Evolutionary conservation across 1,284 basidiomycete genomes (phyloP), one percentile per base, ranked within the genome.

Genomic region (Pseudozyma hubeiensis): DNA sequence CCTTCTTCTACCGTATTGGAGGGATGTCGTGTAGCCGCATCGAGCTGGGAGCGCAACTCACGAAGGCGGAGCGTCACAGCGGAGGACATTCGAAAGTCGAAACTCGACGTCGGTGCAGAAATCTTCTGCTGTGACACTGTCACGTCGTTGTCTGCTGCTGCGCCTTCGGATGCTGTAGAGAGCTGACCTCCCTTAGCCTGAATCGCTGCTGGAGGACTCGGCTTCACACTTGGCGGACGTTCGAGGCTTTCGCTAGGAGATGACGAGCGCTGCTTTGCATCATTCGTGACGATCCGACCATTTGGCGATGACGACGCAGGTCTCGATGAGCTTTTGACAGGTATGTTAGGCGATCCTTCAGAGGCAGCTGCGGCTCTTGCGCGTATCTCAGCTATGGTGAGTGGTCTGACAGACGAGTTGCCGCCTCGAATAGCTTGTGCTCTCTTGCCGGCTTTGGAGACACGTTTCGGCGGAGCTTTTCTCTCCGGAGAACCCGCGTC

Each of bases 1-100:
- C 35, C 45, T 13, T 19, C 31, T 7, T 30, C 30, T 5, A 30
- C 33, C 29, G 39, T 45, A 40, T 57, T 48, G 1, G 58, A 48
- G 14, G 67, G 44, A 10, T 64, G 55, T 46, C 54, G 54, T 0
- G 64, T 49, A 5, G 70, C 70, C 14, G 46, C 61, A 40, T 73
- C 64, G 19, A 73, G 58, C 53, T 58, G 64, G 1, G 60, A 64
- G 10, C 70, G 55, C 45, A 73, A 16, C 17, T 81, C 79, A 45
- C 80, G 78, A 43, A 85, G 84, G 35, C 85, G 84, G 9, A 80
- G 60, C 47, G 85, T 84, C 56, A 81, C 52, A 11, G 53, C 46
- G n/a, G 57, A 68, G 3, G 71, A 51, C 62, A 68, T 64, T 39
- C 62, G 55, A 29, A 74, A 68, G 33, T 62, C 48, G 30, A 74